phyloP scores from a whole-genome alignment of 371 early-diverging fungal genomes.

The Rhizomucor pusillus region DNA sequence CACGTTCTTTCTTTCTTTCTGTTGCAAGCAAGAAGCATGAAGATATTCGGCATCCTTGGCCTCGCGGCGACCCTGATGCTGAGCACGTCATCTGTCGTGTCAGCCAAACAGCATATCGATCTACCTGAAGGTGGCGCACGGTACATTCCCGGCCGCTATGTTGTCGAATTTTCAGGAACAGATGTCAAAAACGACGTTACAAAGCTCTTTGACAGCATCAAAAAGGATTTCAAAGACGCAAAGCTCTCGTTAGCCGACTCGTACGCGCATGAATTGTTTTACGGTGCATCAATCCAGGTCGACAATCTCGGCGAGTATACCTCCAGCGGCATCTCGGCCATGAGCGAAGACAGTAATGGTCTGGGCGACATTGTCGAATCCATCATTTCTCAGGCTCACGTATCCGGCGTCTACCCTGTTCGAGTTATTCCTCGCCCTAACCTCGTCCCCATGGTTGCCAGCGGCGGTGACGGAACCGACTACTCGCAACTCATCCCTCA shows the following conservation, averaged over 20 bases:
- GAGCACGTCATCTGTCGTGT: conserved; percentile 12
- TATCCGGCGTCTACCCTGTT: conserved; percentile 30
- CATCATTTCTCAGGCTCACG: conserved; percentile 21
- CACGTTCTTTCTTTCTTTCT: too few species aligned
- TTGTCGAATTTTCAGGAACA: conserved; percentile 24
- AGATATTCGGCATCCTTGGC: background rate
- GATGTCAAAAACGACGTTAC: conserved; percentile 5
- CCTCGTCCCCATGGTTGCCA: background rate
- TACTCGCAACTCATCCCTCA: conserved; percentile 22
- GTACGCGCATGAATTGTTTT: conserved; percentile 32
- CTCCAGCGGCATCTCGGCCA: background rate
- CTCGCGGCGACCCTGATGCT: conserved; percentile 21
- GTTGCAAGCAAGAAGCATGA: conserved; percentile 3
- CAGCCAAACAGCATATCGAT: conserved; percentile 20
- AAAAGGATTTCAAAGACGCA: conserved; percentile 21
- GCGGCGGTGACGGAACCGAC: background rate
- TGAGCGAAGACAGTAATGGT: conserved; percentile 9
- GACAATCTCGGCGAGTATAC: conserved; percentile 7
- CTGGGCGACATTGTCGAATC: conserved; percentile 14
- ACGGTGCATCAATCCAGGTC: conserved; percentile 31
- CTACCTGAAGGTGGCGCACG: too few species aligned
- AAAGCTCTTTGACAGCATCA: conserved; percentile 16
- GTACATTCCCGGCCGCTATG: conserved; percentile 33
- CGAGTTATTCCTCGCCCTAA: conserved; percentile 25
- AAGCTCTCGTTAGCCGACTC: conserved; percentile 22